phyloP scores from a whole-genome alignment of 306 rosid species.

The Quercus wislizeni region DNA sequence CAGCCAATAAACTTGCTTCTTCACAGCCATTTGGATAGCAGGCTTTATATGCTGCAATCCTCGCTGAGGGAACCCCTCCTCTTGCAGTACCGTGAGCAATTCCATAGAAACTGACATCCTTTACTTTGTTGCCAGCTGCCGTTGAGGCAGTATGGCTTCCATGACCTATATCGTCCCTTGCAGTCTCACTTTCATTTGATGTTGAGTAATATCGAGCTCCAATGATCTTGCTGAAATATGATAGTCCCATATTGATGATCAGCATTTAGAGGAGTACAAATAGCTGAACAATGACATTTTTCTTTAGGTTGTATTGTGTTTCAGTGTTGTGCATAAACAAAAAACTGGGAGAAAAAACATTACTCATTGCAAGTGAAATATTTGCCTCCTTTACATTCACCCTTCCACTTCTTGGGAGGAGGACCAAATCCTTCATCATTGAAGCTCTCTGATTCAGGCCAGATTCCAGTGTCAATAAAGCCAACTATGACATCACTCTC shows the following conservation, averaged over 20 bases:
- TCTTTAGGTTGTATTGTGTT: too few species aligned
- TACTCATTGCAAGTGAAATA: constrained; percentile 32
- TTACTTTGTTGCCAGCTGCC: constrained; percentile 15
- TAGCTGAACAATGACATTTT: background rate
- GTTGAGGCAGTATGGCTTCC: constrained; percentile 28
- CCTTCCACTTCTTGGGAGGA: constrained; percentile 28
- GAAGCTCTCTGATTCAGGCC: constrained; percentile 33
- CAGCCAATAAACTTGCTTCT: constrained; percentile 11
- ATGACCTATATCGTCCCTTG: constrained; percentile 22
- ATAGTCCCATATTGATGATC: constrained; percentile 53
- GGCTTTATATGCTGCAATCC: constrained; percentile 19
- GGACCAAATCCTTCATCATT: constrained; percentile 17
- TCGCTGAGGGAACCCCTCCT: constrained; percentile 26
- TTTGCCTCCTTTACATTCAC: constrained; percentile 7
- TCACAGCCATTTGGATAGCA: background rate
- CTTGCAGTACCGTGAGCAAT: constrained; percentile 19
- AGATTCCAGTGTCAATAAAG: constrained; percentile 22
- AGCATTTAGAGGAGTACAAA: constrained; percentile 51
- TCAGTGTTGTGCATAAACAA: too few species aligned
- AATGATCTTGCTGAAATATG: constrained; percentile 28
- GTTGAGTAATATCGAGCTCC: constrained; percentile 13
- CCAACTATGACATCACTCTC: constrained; percentile 24
- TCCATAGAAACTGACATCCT: constrained; percentile 3
- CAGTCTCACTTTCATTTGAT: background rate
- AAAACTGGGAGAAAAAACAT: background rate